Conservation (phyloP, 2,329 filamentous ascomycete genomes). For the Trichoderma cornu-damae region DNA sequence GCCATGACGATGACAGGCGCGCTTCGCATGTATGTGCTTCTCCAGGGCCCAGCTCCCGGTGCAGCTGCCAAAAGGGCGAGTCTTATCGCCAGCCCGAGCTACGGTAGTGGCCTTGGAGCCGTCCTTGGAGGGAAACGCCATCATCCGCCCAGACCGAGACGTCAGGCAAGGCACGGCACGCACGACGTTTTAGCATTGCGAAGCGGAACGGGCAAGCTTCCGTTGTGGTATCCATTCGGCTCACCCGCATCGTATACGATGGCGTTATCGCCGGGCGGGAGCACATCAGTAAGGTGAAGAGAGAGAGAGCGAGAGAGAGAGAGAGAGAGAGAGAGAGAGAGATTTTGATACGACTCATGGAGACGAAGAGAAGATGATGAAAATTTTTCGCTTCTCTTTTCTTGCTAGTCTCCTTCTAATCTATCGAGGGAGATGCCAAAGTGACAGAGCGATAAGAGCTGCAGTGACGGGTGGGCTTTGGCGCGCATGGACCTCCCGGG, state of each 20-base stretch:
- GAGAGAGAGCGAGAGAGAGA: too few species aligned
- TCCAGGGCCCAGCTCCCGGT: neutral
- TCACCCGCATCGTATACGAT: neutral
- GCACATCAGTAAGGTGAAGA: neutral
- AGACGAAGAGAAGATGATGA: neutral
- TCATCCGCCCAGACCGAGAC: neutral
- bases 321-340: neutral
- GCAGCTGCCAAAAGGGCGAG: neutral
- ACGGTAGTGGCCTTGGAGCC: neutral
- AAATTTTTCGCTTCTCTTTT: neutral
- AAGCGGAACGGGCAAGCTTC: neutral
- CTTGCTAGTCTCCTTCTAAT: neutral
- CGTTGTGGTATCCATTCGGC: neutral
- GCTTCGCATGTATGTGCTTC: neutral
- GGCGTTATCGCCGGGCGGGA: slow-evolving; percentile 12
- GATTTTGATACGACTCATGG: too few species aligned
- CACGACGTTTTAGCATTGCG: neutral
- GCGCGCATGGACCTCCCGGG: neutral
- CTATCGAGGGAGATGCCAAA: neutral
- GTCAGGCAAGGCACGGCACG: too few species aligned
- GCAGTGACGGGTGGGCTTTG: neutral
- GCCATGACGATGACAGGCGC: neutral
- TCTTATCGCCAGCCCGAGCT: neutral
- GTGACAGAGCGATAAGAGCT: slow-evolving; percentile 12
- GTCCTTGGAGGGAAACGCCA: neutral